These are phyloP conservation scores for Yarrowia divulgata DNA, from an alignment of 805 yeast species.

Conservation along the genomic window DNA sequence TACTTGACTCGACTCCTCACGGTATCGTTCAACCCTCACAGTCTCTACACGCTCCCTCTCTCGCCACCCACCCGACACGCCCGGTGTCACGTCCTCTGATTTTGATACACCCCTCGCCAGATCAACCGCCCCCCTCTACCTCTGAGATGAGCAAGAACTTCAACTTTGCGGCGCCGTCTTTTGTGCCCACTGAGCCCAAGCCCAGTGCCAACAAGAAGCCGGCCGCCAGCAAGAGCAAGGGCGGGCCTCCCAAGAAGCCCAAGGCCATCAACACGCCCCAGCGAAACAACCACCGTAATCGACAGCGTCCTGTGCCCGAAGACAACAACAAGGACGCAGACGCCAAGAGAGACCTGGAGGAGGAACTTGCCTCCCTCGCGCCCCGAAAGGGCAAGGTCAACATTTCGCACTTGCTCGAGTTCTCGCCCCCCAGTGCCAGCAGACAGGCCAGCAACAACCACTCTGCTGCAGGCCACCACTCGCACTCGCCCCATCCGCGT, in stretches of 20 bases:
- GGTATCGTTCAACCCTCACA: neutral
- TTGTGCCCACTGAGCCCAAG: constrained; percentile 38
- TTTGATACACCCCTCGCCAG: neutral
- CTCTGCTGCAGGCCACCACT: constrained; percentile 23
- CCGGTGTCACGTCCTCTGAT: neutral
- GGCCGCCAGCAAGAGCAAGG: constrained; percentile 11
- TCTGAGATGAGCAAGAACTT: constrained; percentile 35
- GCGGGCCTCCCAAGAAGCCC: constrained; percentile 26
- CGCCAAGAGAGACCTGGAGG: constrained; percentile 17
- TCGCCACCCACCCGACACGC: neutral
- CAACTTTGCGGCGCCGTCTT: constrained; percentile 38
- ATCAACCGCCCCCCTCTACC: neutral
- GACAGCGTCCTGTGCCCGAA: constrained; percentile 3
- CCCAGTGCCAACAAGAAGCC: constrained; percentile 19
- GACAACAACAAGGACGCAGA: constrained; percentile 5
- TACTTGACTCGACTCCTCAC: neutral
- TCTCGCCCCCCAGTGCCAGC: constrained; percentile 25
- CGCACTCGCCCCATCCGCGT: constrained; percentile 19
- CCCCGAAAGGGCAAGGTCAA: constrained; percentile 36
- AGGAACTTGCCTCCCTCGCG: constrained; percentile 19
- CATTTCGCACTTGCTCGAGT: constrained; percentile 30
- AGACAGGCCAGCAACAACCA: neutral
- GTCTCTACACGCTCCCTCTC: neutral
- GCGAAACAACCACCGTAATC: constrained; percentile 36
- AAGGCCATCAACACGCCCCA: constrained; percentile 34